Base-by-base conservation (phyloP, 1,284 basidiomycete species). In the Peniophora sp. region DNA sequence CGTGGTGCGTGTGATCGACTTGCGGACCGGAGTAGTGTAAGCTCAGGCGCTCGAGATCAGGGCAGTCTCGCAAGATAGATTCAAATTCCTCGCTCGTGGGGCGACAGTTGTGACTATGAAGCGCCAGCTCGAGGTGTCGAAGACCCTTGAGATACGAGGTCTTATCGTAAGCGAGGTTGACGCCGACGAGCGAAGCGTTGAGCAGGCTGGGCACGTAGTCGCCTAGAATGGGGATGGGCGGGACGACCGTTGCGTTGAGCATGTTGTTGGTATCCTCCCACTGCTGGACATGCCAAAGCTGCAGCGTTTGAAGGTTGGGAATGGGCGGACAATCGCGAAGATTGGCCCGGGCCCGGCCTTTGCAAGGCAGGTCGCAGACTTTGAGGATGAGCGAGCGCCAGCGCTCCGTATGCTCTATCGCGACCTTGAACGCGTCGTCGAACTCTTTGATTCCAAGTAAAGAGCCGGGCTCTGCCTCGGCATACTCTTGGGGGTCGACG, bases 201-300 rank as follows among this genome's bases (percentile, higher is more conserved):
- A 65, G 69, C 34, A 81, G 64, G 11, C 63, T 60, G 14, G 79
- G 79, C 19, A 79, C 67, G 14, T 59, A 53, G 56, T 78, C 77
- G 56, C 64, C 63, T 62, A 82, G 81, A 38, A 79, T 72, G 53
- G 70, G 64, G 17, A 81, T 79, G 14, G 79, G 79, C 3, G 74
- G 72, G n/a, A 73, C 67, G 55, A 77, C 73, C 20, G 78, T 81
- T 11, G 77, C 76, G 48, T 73, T 63, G 59, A 71, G 74, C 3
- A 79, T 68, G 49, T 73, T 69, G 53, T 77, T 71, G 0, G 72
- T 59, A n/a, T 67, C 73, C 34, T 65, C 60, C 61, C 73, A 83
- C 56, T 79, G 70, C 58, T 81, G 75, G 56, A 81, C 79, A 62
- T 82, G 81, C 63, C 81, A 83, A 10, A 83, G 69, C 62, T 82